These are phyloP conservation scores for Mercurialis annua DNA, from an alignment of 345 rosid genomes.

Conservation along the genomic window DNA sequence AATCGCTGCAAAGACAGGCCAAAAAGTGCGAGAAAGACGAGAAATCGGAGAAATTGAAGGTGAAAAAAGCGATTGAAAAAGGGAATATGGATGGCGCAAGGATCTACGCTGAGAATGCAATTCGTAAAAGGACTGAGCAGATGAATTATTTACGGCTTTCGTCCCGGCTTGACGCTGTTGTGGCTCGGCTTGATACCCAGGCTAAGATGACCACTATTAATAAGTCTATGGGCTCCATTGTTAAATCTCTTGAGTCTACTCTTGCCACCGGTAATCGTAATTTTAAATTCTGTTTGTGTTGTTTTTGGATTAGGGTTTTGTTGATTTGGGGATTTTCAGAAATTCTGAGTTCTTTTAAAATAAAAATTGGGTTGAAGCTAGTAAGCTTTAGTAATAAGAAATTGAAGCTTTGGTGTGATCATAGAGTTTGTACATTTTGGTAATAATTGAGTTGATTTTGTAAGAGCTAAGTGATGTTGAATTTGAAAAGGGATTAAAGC, in stretches of 20 bases:
- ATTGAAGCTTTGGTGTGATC: too few species aligned
- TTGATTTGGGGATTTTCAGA: not conserved
- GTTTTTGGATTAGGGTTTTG: not conserved
- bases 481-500: not conserved
- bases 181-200: conserved; percentile 89
- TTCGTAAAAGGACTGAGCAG: conserved; percentile 94
- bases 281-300: not conserved
- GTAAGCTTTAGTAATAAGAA: too few species aligned
- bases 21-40: conserved; percentile 99
- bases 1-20: conserved; percentile 84
- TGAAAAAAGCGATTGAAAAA: conserved; percentile 96
- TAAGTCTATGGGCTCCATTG: conserved; percentile 83
- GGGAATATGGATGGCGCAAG: conserved; percentile 99
- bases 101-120: conserved; percentile 96
- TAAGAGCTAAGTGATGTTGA: not conserved
- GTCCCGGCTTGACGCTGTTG: conserved; percentile 93
- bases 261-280: conserved; percentile 64
- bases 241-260: conserved; percentile 89
- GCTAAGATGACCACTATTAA: conserved; percentile 92
- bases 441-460: not conserved
- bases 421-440: too few species aligned
- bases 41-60: conserved; percentile 92
- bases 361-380: too few species aligned
- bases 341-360: not conserved
- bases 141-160: conserved; percentile 94